Evolutionary conservation across 768 basidiomycete genomes (phyloP).

Genomic region (Pisolithus microcarpus): DNA sequence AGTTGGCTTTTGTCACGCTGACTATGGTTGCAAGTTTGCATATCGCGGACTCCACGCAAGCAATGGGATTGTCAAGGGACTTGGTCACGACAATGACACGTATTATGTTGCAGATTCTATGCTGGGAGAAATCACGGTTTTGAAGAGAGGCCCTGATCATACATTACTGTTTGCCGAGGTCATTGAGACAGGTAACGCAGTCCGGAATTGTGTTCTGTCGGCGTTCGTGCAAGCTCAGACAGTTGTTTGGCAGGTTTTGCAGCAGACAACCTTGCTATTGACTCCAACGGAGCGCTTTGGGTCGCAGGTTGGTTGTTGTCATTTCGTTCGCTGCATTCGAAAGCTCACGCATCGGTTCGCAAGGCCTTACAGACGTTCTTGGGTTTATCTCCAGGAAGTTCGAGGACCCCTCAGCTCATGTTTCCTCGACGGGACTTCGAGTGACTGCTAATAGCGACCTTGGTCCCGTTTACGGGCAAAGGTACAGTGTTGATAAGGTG

Average conservation of each 20-base stretch:
- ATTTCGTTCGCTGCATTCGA: not conserved
- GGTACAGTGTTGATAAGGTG: constrained; percentile 54
- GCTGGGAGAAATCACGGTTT: constrained; percentile 41
- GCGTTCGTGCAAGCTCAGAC: not conserved
- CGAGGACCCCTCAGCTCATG: constrained; percentile 31
- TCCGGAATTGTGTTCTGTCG: constrained; percentile 3
- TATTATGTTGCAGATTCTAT: constrained; percentile 50
- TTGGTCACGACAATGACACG: constrained; percentile 41
- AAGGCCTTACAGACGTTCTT: constrained; percentile 40
- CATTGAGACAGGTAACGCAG: constrained; percentile 44
- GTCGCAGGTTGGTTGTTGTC: constrained; percentile 41
- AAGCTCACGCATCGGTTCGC: not conserved
- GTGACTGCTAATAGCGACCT: constrained; percentile 47
- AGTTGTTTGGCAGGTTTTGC: constrained; percentile 32
- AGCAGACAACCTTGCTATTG: constrained; percentile 58
- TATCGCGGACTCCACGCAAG: constrained; percentile 40
- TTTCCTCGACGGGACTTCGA: constrained; percentile 45
- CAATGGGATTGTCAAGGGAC: constrained; percentile 56
- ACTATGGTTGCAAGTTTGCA: constrained; percentile 55
- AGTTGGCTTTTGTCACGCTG: constrained; percentile 58
- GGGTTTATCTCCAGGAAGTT: constrained; percentile 33
- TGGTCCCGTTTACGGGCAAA: constrained; percentile 51
- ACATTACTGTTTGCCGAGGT: constrained; percentile 47
- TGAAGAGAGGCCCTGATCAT: constrained; percentile 55
- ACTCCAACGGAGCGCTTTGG: constrained; percentile 55